Evolutionary conservation across 2,329 filamentous ascomycete genomes (phyloP).

Genomic region (Talaromyces rugulosus): DNA sequence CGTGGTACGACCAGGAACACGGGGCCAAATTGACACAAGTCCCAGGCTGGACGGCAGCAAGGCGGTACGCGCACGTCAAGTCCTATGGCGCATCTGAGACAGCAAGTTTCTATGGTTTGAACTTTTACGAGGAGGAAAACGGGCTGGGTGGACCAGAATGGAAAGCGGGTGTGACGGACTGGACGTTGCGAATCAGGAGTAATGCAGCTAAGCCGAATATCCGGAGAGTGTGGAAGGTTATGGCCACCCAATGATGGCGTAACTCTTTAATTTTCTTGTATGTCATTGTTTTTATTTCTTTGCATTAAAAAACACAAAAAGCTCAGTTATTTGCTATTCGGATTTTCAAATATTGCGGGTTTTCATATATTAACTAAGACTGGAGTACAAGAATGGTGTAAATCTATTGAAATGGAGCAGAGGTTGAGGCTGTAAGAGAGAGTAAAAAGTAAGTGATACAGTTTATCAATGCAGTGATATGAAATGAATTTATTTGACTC

Average conservation of each 20-base stretch:
- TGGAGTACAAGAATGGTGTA: background rate
- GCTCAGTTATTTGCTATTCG: background rate
- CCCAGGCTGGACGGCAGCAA: conserved; percentile 1
- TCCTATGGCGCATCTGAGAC: background rate
- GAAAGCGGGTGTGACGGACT: background rate
- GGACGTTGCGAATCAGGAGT: background rate
- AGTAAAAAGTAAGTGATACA: no score
- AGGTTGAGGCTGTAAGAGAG: no score
- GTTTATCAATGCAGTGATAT: no score
- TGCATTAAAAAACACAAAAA: background rate
- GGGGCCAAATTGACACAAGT: background rate
- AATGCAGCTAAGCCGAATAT: conserved; percentile 4
- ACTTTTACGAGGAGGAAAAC: conserved; percentile 1
- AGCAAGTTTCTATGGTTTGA: conserved; percentile 1
- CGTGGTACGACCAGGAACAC: conserved; percentile 3
- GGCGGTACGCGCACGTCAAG: background rate
- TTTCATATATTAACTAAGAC: background rate
- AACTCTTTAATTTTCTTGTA: background rate
- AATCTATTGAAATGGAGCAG: no score
- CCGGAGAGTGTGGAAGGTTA: background rate
- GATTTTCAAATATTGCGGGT: background rate
- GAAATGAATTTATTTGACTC: background rate
- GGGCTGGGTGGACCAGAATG: background rate
- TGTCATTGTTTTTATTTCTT: background rate
- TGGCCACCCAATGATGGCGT: background rate